A percentile compares a stretch with the other conserved stretches of the same genome.
These are phyloP conservation scores for Coemansia sp. DNA, from an alignment of 371 early-diverging fungal genomes.

Conservation along the genomic window DNA sequence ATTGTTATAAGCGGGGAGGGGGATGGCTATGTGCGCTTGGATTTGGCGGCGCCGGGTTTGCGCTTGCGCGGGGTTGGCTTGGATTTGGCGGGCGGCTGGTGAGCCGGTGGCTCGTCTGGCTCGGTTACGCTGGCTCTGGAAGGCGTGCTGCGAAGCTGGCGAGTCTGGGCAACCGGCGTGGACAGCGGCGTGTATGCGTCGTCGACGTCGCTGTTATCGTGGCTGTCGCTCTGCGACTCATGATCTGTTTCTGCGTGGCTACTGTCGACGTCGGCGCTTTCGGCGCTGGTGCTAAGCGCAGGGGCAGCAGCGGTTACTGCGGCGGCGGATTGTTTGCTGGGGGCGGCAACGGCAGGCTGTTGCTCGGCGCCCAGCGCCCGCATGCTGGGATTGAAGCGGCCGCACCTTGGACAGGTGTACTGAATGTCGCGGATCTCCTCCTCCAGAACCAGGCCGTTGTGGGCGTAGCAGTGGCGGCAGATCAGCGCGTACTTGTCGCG, in stretches of 20 bases:
- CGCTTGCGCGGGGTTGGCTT: constrained; percentile 11
- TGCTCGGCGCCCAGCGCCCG: constrained; percentile 16
- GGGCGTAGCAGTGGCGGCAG: constrained; percentile 83
- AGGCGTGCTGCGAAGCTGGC: background rate
- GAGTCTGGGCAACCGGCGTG: constrained; percentile 4
- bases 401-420: constrained; percentile 50
- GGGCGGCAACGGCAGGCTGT: background rate
- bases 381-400: constrained; percentile 47
- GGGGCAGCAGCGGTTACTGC: background rate
- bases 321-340: background rate
- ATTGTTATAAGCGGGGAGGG: no score
- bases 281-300: background rate
- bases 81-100: background rate
- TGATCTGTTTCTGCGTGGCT: constrained; percentile 1
- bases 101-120: background rate
- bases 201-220: background rate
- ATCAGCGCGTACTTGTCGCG: constrained; percentile 88
- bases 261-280: background rate
- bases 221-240: background rate
- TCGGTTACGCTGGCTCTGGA: background rate
- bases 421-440: constrained; percentile 59
- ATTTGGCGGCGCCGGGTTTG: constrained; percentile 5
- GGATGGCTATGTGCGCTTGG: background rate
- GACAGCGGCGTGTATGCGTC: background rate
- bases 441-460: constrained; percentile 90